Evolutionary conservation across 176 grass and related monocot species (phyloP).

Genomic region (Rhynchospora pubera): DNA sequence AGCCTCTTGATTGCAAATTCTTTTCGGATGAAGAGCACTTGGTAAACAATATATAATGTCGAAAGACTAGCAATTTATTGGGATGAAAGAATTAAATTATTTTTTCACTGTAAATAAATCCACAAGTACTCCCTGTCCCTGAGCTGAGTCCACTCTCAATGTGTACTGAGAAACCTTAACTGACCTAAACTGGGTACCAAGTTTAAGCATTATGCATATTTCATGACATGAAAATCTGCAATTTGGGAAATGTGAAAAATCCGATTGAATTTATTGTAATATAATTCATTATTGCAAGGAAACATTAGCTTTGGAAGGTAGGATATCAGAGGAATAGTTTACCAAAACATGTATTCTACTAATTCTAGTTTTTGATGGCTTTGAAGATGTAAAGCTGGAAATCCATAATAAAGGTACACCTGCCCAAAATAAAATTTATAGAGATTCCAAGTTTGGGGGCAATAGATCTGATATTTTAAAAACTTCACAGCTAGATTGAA

Average conservation of each 20-base stretch:
- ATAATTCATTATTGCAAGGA: constrained; percentile 31
- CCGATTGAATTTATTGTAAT: constrained; percentile 26
- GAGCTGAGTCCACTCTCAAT: not conserved
- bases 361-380: constrained; percentile 37
- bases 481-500: no score
- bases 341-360: constrained; percentile 32
- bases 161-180: not conserved
- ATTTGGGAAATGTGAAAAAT: constrained; percentile 30
- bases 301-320: constrained; percentile 33
- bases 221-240: constrained; percentile 3
- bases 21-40: no score
- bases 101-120: not conserved
- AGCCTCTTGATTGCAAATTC: no score
- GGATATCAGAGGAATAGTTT: constrained; percentile 34
- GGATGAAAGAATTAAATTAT: not conserved
- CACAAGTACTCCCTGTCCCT: not conserved
- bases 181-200: not conserved
- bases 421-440: no score
- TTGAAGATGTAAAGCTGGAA: not conserved
- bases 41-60: not conserved
- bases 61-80: not conserved
- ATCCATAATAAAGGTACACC: no score
- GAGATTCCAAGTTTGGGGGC: no score
- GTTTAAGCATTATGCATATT: constrained; percentile 38
- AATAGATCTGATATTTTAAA: no score